Conservation (phyloP, 2,329 filamentous ascomycete genomes). For the Coniochaeta sp. region DNA sequence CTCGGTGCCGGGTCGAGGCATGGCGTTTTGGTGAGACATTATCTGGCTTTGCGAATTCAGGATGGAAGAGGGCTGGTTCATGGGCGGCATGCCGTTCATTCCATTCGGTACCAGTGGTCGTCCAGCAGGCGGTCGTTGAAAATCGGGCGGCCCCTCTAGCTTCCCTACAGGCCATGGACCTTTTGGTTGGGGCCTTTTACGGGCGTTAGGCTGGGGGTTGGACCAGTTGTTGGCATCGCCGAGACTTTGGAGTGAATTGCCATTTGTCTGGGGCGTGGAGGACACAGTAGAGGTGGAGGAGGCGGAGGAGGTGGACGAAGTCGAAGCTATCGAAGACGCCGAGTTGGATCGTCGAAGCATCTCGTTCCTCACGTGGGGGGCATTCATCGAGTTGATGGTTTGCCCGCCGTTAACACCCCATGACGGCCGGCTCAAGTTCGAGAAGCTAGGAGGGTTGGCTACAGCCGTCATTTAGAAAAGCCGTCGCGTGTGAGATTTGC, state of each 20-base stretch:
- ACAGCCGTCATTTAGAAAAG: slow-evolving; percentile 55
- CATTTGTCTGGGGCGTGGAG: slow-evolving; percentile 54
- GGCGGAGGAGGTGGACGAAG: slow-evolving; percentile 48
- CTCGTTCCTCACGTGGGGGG: slow-evolving; percentile 51
- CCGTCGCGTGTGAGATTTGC: not conserved
- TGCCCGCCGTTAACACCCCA: slow-evolving; percentile 54
- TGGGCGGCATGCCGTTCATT: slow-evolving; percentile 31
- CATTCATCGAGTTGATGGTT: slow-evolving; percentile 59
- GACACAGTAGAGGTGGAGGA: slow-evolving; percentile 59
- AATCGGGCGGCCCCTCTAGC: slow-evolving; percentile 38
- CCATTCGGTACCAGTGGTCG: slow-evolving; percentile 31
- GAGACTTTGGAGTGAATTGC: slow-evolving; percentile 37
- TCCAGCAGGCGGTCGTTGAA: slow-evolving; percentile 27
- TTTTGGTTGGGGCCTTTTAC: slow-evolving; percentile 46
- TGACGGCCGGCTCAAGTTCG: slow-evolving; percentile 56
- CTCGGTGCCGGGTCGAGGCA: slow-evolving; percentile 60
- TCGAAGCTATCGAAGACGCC: slow-evolving; percentile 74
- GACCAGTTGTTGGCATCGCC: slow-evolving; percentile 43
- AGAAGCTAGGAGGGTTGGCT: slow-evolving; percentile 56
- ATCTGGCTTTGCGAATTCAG: slow-evolving; percentile 29
- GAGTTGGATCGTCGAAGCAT: slow-evolving; percentile 82
- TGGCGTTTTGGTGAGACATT: slow-evolving; percentile 30
- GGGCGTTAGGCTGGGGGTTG: slow-evolving; percentile 15
- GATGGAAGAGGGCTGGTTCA: slow-evolving; percentile 29
- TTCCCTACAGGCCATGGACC: slow-evolving; percentile 41